These are phyloP conservation scores for Pythium angustatum DNA, from an alignment of 352 stramenopile species.

Conservation along the genomic window DNA sequence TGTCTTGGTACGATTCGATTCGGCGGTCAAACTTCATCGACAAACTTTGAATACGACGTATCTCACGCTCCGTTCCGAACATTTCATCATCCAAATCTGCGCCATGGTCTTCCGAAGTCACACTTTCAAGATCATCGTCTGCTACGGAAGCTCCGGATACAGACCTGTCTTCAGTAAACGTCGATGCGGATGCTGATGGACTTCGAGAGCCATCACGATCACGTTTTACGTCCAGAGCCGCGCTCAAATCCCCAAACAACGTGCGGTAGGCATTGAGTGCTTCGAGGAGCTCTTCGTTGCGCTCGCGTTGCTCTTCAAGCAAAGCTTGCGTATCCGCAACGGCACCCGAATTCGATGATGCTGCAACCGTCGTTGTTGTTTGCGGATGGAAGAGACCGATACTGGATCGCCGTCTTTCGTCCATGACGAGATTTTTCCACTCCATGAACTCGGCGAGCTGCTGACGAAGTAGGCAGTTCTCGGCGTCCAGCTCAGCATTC, in stretches of 20 bases:
- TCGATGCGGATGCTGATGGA: slow-evolving; percentile 59
- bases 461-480: slow-evolving; percentile 69
- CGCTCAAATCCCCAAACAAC: slow-evolving; percentile 61
- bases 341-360: slow-evolving; percentile 8
- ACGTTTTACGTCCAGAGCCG: slow-evolving; percentile 59
- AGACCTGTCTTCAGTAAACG: slow-evolving; percentile 65
- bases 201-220: slow-evolving; percentile 48
- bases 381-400: slow-evolving; percentile 4
- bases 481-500: slow-evolving; percentile 53
- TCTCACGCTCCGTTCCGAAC: slow-evolving; percentile 43
- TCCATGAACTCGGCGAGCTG: slow-evolving; percentile 73
- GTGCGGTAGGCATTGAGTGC: slow-evolving; percentile 70
- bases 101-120: slow-evolving; percentile 25
- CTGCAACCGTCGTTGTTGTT: neutral
- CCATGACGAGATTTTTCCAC: slow-evolving; percentile 54
- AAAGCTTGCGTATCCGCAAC: slow-evolving; percentile 38
- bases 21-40: slow-evolving; percentile 62
- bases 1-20: slow-evolving; percentile 73
- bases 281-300: slow-evolving; percentile 54
- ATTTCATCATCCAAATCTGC: slow-evolving; percentile 39
- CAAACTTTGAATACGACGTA: slow-evolving; percentile 59
- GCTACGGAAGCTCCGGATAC: slow-evolving; percentile 56
- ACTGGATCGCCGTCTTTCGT: slow-evolving; percentile 21
- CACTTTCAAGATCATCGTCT: slow-evolving; percentile 36
- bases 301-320: slow-evolving; percentile 30